phyloP scores from a whole-genome alignment of 352 stramenopile genomes.

The Plasmopara halstedii region DNA sequence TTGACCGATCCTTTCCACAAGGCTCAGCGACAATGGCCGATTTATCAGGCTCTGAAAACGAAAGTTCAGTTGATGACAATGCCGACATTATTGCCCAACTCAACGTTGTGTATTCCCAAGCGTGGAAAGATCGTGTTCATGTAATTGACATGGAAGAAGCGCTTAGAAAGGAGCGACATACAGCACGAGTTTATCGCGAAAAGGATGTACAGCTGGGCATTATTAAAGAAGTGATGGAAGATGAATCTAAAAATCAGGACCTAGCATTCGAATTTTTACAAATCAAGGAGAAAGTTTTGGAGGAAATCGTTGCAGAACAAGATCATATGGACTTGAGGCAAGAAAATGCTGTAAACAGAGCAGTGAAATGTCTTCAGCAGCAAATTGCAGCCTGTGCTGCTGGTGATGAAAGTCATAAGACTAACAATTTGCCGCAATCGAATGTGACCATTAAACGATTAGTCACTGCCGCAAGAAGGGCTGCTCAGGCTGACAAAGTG shows the following conservation, averaged over 20 bases:
- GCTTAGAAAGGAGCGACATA: constrained; percentile 27
- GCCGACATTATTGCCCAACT: constrained; percentile 30
- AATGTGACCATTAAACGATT: constrained; percentile 1
- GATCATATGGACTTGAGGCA: constrained; percentile 27
- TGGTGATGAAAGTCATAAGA: not conserved
- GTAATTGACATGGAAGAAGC: constrained; percentile 21
- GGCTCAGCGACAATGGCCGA: not conserved
- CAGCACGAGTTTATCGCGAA: constrained; percentile 18
- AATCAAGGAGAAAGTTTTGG: constrained; percentile 20
- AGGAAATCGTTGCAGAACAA: constrained; percentile 29
- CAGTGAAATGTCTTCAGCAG: constrained; percentile 9
- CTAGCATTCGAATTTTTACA: constrained; percentile 4
- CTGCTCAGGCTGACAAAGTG: constrained; percentile 5
- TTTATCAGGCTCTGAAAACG: not conserved
- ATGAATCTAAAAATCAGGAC: not conserved
- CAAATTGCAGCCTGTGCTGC: constrained; percentile 3
- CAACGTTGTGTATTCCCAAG: constrained; percentile 23
- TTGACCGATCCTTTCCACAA: constrained; percentile 1
- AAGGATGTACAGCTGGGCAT: constrained; percentile 1
- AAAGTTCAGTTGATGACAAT: constrained; percentile 12
- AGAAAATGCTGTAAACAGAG: constrained; percentile 12
- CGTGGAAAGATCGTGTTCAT: constrained; percentile 21
- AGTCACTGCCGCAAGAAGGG: not conserved
- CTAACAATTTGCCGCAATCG: not conserved
- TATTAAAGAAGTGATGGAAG: not conserved